Evolutionary conservation across 805 yeast genomes (phyloP), one percentile per base, ranked within the genome.

Genomic region (Cyberlindnera galapagoensis): DNA sequence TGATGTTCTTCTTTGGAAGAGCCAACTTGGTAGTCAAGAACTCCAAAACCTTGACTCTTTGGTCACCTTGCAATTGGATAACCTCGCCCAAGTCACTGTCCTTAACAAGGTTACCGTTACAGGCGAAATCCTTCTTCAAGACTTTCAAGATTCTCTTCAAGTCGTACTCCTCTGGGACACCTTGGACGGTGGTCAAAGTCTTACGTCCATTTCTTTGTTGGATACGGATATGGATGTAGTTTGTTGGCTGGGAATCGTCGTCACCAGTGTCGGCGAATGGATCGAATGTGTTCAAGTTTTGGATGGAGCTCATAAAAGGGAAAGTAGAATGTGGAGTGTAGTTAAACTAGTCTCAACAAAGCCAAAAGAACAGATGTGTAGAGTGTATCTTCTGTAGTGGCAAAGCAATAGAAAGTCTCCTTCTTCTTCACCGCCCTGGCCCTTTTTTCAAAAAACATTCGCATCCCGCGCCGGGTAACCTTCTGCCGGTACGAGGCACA

Each of bases 221-320:
- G 62, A 94, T 90, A 74, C 98, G 94, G 63, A 90, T 82, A 67
- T 88, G 98, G 65, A 90, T 85, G 69, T 88, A 86, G 71, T 85
- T 87, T 39, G 94, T 78, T 57, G 94, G 83, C 68, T 90, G 90
- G 52, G 95, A 82, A 64, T 90, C 96, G 69, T 92, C 94, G 76
- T 90, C 97, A 73, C 97, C 97, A 68, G 97, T 88, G 67, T 90
- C 98, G 80, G 97, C 97, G 80, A 90, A 90, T 44, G 98, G 98
- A 69, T 90, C 78, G 69, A 81, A 80, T 39, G 86, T 74, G 65
- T 76, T 80, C 59, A 81, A 69, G 72, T 81, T 81, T 73, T 90
- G 94, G 76, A 90, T 84, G 67, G 96, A 85, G 69, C 88, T 74
- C 85, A 78, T 78, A 73, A 21, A 11, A 19, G 26, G 28, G 18